phyloP scores from a whole-genome alignment of 2,329 filamentous ascomycete species.

The Hypoxylon sp. region DNA sequence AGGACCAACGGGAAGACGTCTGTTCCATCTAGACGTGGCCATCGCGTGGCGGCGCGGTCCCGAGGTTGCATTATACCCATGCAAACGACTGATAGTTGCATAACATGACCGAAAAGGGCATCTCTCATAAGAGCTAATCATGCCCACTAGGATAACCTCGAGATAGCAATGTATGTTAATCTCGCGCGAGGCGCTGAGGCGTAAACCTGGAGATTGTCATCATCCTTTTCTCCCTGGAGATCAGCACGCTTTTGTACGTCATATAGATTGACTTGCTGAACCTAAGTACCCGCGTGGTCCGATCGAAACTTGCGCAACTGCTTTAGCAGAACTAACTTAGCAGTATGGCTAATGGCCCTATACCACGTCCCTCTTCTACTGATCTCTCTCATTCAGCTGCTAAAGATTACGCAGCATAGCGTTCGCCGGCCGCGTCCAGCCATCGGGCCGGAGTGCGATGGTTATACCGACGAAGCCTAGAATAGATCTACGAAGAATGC shows the following conservation, averaged over 20 bases:
- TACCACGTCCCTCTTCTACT: not conserved
- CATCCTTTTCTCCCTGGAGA: slow-evolving; percentile 3
- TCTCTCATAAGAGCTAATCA: not conserved
- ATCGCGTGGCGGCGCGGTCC: too few relatives aligned
- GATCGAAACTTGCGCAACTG: not conserved
- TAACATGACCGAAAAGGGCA: not conserved
- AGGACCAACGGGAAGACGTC: not conserved
- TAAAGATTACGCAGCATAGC: too few relatives aligned
- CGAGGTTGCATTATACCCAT: too few relatives aligned
- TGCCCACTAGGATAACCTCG: not conserved
- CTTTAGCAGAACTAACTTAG: not conserved
- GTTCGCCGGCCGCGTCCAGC: not conserved
- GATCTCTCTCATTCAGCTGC: not conserved
- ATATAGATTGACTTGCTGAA: not conserved
- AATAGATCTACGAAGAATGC: slow-evolving; percentile 8
- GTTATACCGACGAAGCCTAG: not conserved
- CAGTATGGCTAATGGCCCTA: not conserved
- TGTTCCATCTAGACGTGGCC: not conserved
- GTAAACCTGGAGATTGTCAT: slow-evolving; percentile 3
- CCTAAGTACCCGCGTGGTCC: not conserved
- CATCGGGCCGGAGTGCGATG: not conserved
- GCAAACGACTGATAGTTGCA: not conserved
- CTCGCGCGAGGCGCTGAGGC: not conserved
- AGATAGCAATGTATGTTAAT: not conserved
- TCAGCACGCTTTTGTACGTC: slow-evolving; percentile 8